Percentiles rank a stretch among this genome's conserved stretches.
Evolutionary conservation across 371 early-diverging fungal genomes (phyloP).

Genomic region (Encephalitozoon cuniculi): DNA sequence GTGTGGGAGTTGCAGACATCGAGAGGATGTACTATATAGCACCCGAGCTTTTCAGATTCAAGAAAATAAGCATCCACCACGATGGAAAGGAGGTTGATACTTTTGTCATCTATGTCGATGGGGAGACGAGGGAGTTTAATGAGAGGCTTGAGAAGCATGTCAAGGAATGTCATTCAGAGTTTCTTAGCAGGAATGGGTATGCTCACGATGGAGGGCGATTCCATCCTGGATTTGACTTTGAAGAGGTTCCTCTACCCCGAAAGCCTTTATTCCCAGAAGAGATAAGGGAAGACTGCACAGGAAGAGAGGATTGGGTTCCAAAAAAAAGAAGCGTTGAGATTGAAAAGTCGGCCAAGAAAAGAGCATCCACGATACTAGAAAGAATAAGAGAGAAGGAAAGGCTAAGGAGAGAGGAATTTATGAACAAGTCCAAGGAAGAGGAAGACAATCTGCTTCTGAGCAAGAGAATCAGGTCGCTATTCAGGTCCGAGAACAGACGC

Average conservation of each 20-base stretch:
- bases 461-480: conserved; percentile 22
- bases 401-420: conserved; percentile 53
- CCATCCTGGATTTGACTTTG: conserved; percentile 19
- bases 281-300: background rate
- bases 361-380: conserved; percentile 49
- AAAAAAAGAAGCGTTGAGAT: background rate
- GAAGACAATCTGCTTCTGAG: conserved; percentile 20
- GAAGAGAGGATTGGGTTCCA: background rate
- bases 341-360: background rate
- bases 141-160: conserved; percentile 12
- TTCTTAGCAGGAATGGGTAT: background rate
- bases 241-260: background rate
- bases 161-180: background rate
- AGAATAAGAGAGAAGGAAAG: conserved; percentile 56
- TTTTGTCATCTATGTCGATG: conserved; percentile 29
- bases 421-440: conserved; percentile 45
- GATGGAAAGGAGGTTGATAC: conserved; percentile 29
- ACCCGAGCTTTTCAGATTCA: conserved; percentile 17
- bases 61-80: conserved; percentile 14
- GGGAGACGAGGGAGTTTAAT: conserved; percentile 19
- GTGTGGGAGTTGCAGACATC: conserved; percentile 22
- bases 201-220: background rate
- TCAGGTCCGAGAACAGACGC: conserved; percentile 26
- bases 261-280: background rate
- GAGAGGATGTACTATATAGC: conserved; percentile 34